Conservation (phyloP, 805 yeast genomes). For the Metschnikowia lochheadii region DNA sequence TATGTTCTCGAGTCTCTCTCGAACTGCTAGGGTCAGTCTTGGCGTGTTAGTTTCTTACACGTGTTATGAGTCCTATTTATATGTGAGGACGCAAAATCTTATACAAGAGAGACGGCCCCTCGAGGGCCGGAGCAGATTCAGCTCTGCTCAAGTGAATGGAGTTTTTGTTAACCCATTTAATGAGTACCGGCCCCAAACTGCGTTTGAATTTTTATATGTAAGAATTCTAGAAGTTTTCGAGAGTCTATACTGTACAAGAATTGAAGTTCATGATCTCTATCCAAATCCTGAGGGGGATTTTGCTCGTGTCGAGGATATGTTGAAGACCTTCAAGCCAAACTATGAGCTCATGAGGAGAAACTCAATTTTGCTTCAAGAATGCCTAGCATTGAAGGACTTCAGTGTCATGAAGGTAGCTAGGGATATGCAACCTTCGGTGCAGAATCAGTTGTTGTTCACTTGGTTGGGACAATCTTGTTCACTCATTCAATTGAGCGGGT, state of each 20-base stretch:
- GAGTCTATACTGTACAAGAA: slow-evolving; percentile 37
- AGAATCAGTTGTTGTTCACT: slow-evolving; percentile 59
- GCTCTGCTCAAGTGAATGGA: slow-evolving; percentile 54
- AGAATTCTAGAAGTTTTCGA: slow-evolving; percentile 70
- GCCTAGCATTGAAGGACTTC: slow-evolving; percentile 14
- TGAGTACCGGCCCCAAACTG: slow-evolving; percentile 86
- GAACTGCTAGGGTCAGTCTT: slow-evolving; percentile 37
- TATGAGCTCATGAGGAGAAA: slow-evolving; percentile 40
- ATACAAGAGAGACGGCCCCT: slow-evolving; percentile 31
- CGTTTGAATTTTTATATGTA: slow-evolving; percentile 77
- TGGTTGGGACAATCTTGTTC: slow-evolving; percentile 96
- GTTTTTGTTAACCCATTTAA: slow-evolving; percentile 86
- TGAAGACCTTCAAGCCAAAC: slow-evolving; percentile 62
- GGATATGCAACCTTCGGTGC: slow-evolving; percentile 11
- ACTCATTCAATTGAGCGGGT: slow-evolving; percentile 60
- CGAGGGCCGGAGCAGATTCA: slow-evolving; percentile 21
- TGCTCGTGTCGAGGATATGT: slow-evolving; percentile 41
- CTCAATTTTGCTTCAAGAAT: slow-evolving; percentile 26
- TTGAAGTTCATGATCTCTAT: slow-evolving; percentile 34
- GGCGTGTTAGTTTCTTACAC: slow-evolving; percentile 54
- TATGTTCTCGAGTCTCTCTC: slow-evolving; percentile 15
- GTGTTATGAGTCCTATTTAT: slow-evolving; percentile 60
- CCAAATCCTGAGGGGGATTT: slow-evolving; percentile 37
- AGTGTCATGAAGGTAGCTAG: neutral
- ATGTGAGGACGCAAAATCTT: slow-evolving; percentile 49